Conservation (phyloP, 1,284 basidiomycete species). For the Melampsora larici-populina region DNA sequence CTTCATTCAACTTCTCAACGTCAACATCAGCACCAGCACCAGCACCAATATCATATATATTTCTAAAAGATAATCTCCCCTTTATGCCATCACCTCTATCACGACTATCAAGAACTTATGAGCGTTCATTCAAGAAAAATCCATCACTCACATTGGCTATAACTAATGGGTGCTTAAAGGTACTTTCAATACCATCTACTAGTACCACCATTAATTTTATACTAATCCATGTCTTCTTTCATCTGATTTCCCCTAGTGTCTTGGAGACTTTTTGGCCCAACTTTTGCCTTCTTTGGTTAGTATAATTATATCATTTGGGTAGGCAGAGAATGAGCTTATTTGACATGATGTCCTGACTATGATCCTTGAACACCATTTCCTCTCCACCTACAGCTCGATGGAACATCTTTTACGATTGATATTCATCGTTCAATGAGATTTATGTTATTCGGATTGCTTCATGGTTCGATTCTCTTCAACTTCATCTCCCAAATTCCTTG, state of each 20-base stretch:
- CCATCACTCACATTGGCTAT: conserved; percentile 37
- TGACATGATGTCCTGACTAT: too few species aligned
- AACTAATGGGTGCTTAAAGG: conserved; percentile 35
- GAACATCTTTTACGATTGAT: conserved; percentile 14
- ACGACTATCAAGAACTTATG: conserved; percentile 18
- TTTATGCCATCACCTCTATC: conserved; percentile 17
- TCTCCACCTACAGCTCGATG: neutral
- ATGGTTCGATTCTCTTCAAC: conserved; percentile 8
- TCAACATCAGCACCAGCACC: too few species aligned
- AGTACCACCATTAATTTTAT: neutral
- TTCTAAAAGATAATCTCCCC: too few species aligned
- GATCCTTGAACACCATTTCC: too few species aligned
- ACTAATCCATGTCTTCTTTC: neutral
- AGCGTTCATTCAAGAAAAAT: conserved; percentile 26
- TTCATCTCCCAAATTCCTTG: neutral
- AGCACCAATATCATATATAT: too few species aligned
- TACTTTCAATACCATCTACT: neutral
- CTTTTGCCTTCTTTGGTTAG: conserved; percentile 17
- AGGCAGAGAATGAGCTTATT: too few species aligned
- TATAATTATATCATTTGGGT: neutral
- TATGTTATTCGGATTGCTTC: conserved; percentile 24
- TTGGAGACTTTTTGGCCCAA: conserved; percentile 36
- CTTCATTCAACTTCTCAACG: too few species aligned
- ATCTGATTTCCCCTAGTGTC: neutral
- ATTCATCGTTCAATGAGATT: conserved; percentile 13